Evolutionary conservation across 2,329 filamentous ascomycete genomes (phyloP).

Genomic region (Sclerotinia sclerotiorum): DNA sequence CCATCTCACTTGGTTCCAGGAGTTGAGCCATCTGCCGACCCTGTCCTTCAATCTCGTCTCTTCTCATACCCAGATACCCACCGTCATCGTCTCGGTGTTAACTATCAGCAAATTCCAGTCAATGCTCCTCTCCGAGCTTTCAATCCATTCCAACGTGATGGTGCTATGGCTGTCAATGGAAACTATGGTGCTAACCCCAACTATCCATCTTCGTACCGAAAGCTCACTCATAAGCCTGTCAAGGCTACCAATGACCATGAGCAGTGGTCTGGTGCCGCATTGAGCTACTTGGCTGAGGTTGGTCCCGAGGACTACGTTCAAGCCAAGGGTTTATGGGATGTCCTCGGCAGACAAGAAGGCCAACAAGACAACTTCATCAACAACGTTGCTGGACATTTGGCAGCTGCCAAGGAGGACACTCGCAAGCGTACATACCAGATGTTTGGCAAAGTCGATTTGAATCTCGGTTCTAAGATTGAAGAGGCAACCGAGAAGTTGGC

Average conservation of each 20-base stretch:
- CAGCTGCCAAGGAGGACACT: constrained; percentile 53
- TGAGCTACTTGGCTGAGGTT: constrained; percentile 47
- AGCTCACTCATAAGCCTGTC: constrained; percentile 46
- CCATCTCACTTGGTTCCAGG: constrained; percentile 67
- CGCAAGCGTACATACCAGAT: constrained; percentile 60
- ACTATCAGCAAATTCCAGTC: constrained; percentile 60
- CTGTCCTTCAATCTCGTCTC: constrained; percentile 66
- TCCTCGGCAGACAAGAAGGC: constrained; percentile 47
- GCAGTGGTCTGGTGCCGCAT: constrained; percentile 49
- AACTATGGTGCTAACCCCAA: constrained; percentile 62
- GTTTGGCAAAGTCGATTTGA: constrained; percentile 56
- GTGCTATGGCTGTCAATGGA: constrained; percentile 66
- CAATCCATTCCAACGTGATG: constrained; percentile 73
- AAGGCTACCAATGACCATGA: constrained; percentile 48
- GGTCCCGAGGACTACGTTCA: constrained; percentile 41
- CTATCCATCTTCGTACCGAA: constrained; percentile 54
- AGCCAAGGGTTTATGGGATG: constrained; percentile 41
- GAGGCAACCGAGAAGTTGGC: constrained; percentile 50
- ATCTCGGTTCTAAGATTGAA: constrained; percentile 54
- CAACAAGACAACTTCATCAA: constrained; percentile 62
- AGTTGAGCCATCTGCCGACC: constrained; percentile 68
- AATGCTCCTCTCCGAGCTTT: constrained; percentile 49
- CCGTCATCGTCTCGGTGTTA: constrained; percentile 55
- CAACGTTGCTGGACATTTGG: constrained; percentile 59
- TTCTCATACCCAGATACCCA: constrained; percentile 71